Percentiles rank a stretch among this genome's conserved stretches.
phyloP scores from a whole-genome alignment of 2,329 filamentous ascomycete species.

The Arthrinium phaeospermum region DNA sequence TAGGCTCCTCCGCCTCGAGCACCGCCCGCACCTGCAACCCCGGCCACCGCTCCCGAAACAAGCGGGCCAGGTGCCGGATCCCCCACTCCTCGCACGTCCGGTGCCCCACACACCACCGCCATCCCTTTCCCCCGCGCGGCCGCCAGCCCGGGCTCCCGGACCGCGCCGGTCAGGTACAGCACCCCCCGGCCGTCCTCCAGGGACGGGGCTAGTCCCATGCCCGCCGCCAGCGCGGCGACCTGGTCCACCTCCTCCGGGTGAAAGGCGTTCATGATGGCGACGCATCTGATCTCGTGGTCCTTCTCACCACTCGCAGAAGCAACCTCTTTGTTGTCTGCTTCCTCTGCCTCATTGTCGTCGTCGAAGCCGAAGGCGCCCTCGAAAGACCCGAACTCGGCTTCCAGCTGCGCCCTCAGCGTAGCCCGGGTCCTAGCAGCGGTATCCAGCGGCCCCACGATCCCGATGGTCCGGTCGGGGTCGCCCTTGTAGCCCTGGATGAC shows the following conservation, averaged over 20 bases:
- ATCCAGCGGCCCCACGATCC: conserved; percentile 24
- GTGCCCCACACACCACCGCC: conserved; percentile 28
- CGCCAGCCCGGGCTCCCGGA: conserved; percentile 25
- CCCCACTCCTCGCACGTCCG: conserved; percentile 29
- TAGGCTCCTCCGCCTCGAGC: conserved; percentile 25
- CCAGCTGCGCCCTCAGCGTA: not conserved
- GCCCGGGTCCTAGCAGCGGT: no score
- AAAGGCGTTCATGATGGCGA: conserved; percentile 31
- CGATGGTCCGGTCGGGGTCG: conserved; percentile 26
- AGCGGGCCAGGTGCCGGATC: conserved; percentile 24
- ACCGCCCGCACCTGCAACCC: conserved; percentile 23
- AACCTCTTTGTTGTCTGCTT: not conserved
- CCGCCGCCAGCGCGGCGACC: conserved; percentile 19
- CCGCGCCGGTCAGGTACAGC: conserved; percentile 28
- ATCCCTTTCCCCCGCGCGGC: conserved; percentile 23
- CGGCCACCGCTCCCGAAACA: conserved; percentile 24
- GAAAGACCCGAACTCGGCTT: conserved; percentile 21
- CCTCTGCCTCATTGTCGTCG: not conserved
- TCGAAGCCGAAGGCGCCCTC: conserved; percentile 23
- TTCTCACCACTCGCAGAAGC: not conserved
- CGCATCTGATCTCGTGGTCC: not conserved
- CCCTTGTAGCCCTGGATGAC: conserved; percentile 29
- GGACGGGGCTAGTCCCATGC: not conserved
- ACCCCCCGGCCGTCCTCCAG: not conserved
- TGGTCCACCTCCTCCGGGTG: conserved; percentile 27